These are phyloP conservation scores for Vanrija humicola DNA, from an alignment of 1,284 basidiomycete species.

Conservation along the genomic window DNA sequence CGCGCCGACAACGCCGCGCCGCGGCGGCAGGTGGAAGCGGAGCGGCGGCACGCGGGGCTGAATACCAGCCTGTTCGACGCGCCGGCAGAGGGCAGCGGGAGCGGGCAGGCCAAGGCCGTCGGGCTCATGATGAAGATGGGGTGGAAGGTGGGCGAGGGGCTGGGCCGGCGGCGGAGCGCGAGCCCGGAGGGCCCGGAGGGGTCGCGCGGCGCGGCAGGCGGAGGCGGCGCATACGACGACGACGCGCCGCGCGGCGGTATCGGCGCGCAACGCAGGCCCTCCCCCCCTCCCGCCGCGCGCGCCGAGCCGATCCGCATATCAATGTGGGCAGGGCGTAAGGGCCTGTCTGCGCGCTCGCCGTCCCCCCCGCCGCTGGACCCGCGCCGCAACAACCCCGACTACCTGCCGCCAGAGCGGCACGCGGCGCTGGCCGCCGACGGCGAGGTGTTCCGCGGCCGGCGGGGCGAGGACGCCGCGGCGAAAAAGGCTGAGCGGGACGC, in stretches of 20 bases:
- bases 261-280: constrained; percentile 9
- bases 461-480: constrained; percentile 28
- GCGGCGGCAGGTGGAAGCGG: constrained; percentile 27
- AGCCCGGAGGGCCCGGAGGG: too few relatives aligned
- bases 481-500: constrained; percentile 36
- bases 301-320: constrained; percentile 46
- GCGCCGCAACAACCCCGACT: constrained; percentile 23
- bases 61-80: constrained; percentile 35
- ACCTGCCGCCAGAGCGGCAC: constrained; percentile 25
- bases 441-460: constrained; percentile 36
- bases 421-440: constrained; percentile 30
- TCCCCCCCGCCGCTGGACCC: constrained; percentile 33
- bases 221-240: constrained; percentile 5
- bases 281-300: constrained; percentile 4
- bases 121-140: constrained; percentile 50
- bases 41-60: constrained; percentile 35
- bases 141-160: constrained; percentile 47
- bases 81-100: background rate
- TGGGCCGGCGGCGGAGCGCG: constrained; percentile 31
- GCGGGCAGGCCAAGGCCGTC: constrained; percentile 39
- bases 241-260: constrained; percentile 17
- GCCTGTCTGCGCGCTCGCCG: constrained; percentile 33
- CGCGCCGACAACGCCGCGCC: constrained; percentile 32
- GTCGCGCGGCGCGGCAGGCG: constrained; percentile 12
- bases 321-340: constrained; percentile 43